Base-by-base conservation (phyloP, 176 grass and related monocot genomes). In the Cenchrus fungigraminus region DNA sequence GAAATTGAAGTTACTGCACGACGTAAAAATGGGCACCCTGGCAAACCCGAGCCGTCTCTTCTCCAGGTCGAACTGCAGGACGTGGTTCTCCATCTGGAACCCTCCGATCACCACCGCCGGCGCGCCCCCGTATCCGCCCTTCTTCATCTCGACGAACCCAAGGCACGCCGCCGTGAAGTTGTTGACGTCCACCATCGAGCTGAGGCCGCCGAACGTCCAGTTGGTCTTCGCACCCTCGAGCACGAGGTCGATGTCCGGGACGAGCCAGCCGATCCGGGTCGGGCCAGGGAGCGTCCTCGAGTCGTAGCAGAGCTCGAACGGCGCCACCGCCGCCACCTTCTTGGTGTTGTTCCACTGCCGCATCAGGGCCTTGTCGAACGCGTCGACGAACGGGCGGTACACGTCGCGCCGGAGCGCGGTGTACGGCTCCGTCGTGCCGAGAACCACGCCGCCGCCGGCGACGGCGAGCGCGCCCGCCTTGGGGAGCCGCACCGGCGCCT, bases 11-110 rank as follows among this genome's bases (percentile, higher is more conserved):
- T 75, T 75, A 17, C 51, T 20, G 72, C 72, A 75, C 51, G 72
- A 16, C 29, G 72, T 34, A 37, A 37, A 15, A 9, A 75, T 0
- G 6, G 51, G 72, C 72, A 75, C 49, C 72, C 32, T 75, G 29
- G 72, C 72, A 32, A 75, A 75, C 29, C 71, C 71, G 1, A 94
- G 43, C 76, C 12, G 78, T 45, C 8, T 14, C 81, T 71, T 91
- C 19, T 81, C 79, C 61, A 76, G 43, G 55, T 94, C 89, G 77
- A 94, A 91, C 85, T 83, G 50, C 47, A 91, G 66, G 32, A 94
- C 59, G 65, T 77, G 76, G 57, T 89, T 79, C 79, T 91, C 89
- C 83, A 91, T 75, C 67, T 89, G 92, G 68, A 81, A 84, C 0
- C 80, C 89, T 59, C 92, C 79, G 16, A 94, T 15, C 43, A 86